These are phyloP conservation scores for Laguncularia racemosa DNA, from an alignment of 345 rosid genomes.

Conservation along the genomic window DNA sequence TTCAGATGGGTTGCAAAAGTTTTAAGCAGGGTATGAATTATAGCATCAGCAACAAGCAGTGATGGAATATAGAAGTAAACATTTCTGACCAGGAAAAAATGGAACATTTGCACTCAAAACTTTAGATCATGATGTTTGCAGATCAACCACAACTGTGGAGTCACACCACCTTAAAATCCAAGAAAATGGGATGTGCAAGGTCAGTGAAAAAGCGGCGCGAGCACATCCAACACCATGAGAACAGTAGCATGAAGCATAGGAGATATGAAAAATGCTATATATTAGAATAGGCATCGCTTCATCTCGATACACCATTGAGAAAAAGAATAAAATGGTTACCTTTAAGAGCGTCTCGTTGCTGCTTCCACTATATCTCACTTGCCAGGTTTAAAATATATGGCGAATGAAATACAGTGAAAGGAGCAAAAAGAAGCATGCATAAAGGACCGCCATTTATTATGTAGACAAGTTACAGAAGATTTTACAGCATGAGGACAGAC, in stretches of 20 bases:
- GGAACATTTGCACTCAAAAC: too few species aligned
- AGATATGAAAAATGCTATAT: background rate
- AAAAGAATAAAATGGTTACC: slow-evolving; percentile 19
- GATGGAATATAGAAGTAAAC: too few species aligned
- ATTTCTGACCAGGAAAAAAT: too few species aligned
- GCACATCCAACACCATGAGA: too few species aligned
- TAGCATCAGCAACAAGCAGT: too few species aligned
- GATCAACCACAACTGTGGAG: too few species aligned
- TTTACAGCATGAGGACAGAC: background rate
- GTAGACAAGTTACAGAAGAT: background rate
- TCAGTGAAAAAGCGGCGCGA: too few species aligned
- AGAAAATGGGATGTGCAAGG: too few species aligned
- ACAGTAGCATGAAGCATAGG: background rate
- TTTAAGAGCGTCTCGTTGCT: slow-evolving; percentile 94
- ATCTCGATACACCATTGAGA: background rate
- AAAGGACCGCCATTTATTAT: slow-evolving; percentile 18
- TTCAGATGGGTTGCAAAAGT: too few species aligned
- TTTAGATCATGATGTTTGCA: too few species aligned
- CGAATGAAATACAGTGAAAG: slow-evolving; percentile 68
- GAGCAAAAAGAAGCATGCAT: slow-evolving; percentile 89
- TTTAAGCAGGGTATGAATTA: too few species aligned
- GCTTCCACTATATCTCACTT: slow-evolving; percentile 82
- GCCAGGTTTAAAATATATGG: slow-evolving; percentile 30
- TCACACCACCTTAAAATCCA: too few species aligned
- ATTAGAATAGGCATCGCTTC: background rate